Base-by-base conservation (phyloP, 306 rosid species). In the Dryas alaskensis region DNA sequence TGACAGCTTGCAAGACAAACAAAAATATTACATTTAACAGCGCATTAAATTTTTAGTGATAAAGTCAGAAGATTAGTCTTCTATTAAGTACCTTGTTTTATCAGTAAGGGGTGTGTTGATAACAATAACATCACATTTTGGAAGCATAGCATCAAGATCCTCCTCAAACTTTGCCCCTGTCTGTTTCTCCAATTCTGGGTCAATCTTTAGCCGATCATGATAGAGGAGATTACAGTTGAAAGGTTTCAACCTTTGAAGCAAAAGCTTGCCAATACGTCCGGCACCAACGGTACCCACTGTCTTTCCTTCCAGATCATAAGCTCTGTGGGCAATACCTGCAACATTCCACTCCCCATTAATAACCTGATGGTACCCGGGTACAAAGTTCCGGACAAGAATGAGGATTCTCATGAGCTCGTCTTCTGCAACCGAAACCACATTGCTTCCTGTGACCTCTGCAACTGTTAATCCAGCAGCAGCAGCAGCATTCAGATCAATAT, bases 401-500 rank as follows among this genome's bases (percentile, higher is more conserved):
- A 94, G 96, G 82, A 94, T 86, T 80, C 98, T 84, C 97, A 94
- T 83, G 69, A 94, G 90, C 78, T 94, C 98, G 39, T 94, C 98
- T 81, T 94, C 98, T 0, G 98, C 98, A 53, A 94, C 98, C 0
- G 98, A 94, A 17, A 94, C 98, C 19, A 74, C 82, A 57, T 94
- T 94, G 78, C 97, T 91, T 81, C 98, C 98, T 0, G 98, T 94
- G 82, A 94, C 90, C 86, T 94, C 98, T 3, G 98, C 98, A 47
- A 94, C 98, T 0, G 98, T 94, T 60, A 94, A 68, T 65, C 97
- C 97, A 52, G 98, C 96, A 1, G 97, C 90, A 0, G 98, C 97
- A 2, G 98, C 98, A 6, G 98, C 98, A 8, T 83, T 84, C 46
- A 94, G 92, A 80, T 94, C 98, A 59, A 94, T 72, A 72, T 94